Evolutionary conservation across 225 moss, liverwort and hornwort genomes (phyloP).

Genomic region (Anthoceros angustus): DNA sequence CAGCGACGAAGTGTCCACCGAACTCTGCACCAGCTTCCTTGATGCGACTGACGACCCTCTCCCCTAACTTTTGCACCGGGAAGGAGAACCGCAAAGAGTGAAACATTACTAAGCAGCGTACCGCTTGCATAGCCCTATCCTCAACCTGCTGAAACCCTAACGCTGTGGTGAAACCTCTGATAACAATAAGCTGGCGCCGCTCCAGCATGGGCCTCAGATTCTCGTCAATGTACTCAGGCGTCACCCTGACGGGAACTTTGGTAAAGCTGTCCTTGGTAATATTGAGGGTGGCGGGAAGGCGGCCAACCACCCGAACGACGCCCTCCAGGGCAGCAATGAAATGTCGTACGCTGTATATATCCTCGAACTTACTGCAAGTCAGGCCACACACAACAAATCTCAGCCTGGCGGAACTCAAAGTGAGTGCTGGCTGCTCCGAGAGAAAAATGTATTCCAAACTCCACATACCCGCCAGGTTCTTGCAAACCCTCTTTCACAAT

Average conservation of each 20-base stretch:
- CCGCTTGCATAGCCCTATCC: constrained; percentile 16
- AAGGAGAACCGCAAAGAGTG: constrained; percentile 26
- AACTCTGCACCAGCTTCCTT: constrained; percentile 36
- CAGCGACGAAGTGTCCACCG: constrained; percentile 33
- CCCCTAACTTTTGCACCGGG: constrained; percentile 41
- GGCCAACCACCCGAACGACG: constrained; percentile 39
- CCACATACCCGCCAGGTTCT: constrained; percentile 40
- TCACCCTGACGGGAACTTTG: constrained; percentile 29
- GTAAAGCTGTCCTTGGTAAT: constrained; percentile 16
- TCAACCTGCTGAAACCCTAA: constrained; percentile 14
- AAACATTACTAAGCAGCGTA: constrained; percentile 41
- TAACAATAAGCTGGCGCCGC: constrained; percentile 19
- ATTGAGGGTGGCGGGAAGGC: constrained; percentile 21
- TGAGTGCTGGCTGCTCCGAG: neutral
- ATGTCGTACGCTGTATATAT: constrained; percentile 45
- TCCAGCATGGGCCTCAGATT: constrained; percentile 32
- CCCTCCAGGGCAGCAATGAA: constrained; percentile 52
- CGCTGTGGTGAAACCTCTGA: constrained; percentile 25
- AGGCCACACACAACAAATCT: neutral
- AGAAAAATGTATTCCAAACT: neutral
- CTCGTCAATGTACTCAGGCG: constrained; percentile 30
- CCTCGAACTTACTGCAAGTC: constrained; percentile 45
- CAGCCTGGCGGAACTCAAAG: neutral
- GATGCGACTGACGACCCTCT: constrained; percentile 36
- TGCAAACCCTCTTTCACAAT: constrained; percentile 37